phyloP scores from a whole-genome alignment of 805 yeast species.

The Candida pseudoglaebosa region DNA sequence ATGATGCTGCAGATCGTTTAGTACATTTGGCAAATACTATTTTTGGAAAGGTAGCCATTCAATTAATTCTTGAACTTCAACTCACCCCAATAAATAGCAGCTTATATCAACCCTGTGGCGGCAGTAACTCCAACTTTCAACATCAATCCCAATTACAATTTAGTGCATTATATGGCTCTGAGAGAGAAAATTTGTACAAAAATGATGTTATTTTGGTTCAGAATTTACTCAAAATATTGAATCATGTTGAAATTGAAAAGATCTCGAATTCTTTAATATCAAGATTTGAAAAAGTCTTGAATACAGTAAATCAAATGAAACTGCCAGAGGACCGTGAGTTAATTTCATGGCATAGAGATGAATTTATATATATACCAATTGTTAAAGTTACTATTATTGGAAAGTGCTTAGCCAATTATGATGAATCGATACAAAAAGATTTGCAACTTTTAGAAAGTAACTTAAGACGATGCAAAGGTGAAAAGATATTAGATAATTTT shows the following conservation, averaged over 20 bases:
- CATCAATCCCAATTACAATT: constrained; percentile 6
- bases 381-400: constrained; percentile 5
- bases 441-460: background rate
- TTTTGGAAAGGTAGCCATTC: too few relatives aligned
- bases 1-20: too few relatives aligned
- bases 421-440: background rate
- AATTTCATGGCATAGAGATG: constrained; percentile 15
- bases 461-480: background rate
- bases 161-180: constrained; percentile 56
- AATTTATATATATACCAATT: constrained; percentile 8
- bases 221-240: background rate
- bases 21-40: too few relatives aligned
- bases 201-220: constrained; percentile 28
- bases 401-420: background rate
- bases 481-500: too few relatives aligned
- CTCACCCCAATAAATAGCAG: too few relatives aligned
- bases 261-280: background rate
- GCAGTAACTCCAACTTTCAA: too few relatives aligned
- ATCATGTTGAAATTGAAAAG: background rate
- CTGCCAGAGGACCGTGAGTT: constrained; percentile 8
- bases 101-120: too few relatives aligned
- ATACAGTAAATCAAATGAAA: background rate
- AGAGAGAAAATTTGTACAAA: constrained; percentile 63
- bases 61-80: too few relatives aligned
- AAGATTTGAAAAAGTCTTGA: too few relatives aligned